Conservation (phyloP, 2,329 filamentous ascomycete species). For the Plenodomus lindquistii region DNA sequence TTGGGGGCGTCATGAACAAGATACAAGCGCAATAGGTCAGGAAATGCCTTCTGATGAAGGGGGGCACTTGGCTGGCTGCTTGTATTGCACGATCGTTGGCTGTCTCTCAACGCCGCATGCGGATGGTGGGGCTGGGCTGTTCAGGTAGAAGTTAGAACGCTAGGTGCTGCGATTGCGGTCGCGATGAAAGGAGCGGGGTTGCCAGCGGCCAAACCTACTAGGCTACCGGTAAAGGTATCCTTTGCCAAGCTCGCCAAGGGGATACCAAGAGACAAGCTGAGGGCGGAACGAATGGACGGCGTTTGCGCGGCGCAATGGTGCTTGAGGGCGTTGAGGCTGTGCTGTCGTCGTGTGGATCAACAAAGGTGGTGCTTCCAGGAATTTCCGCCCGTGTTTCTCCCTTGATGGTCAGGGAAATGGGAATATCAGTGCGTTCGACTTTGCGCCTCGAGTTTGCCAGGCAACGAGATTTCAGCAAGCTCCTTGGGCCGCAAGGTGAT, state of each 20-base stretch:
- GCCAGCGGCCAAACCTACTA: too few species aligned
- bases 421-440: slow-evolving; percentile 1
- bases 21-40: slow-evolving; percentile 10
- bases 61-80: slow-evolving; percentile 10
- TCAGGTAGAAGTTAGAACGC: too few species aligned
- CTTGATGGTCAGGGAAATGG: too few species aligned
- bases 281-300: slow-evolving; percentile 24
- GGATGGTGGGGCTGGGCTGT: slow-evolving; percentile 10
- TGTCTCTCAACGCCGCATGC: neutral
- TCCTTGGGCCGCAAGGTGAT: slow-evolving; percentile 5
- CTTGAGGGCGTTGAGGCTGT: slow-evolving; percentile 42
- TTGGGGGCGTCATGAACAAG: slow-evolving; percentile 6
- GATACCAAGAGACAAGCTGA: slow-evolving; percentile 13
- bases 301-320: slow-evolving; percentile 17
- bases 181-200: slow-evolving; percentile 20
- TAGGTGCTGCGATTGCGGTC: slow-evolving; percentile 13
- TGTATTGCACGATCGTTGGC: slow-evolving; percentile 4
- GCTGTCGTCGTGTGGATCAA: slow-evolving; percentile 14
- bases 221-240: slow-evolving; percentile 3
- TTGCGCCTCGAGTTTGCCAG: slow-evolving; percentile 11
- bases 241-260: slow-evolving; percentile 10
- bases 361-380: slow-evolving; percentile 14
- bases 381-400: slow-evolving; percentile 1
- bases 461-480: slow-evolving; percentile 1
- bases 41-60: slow-evolving; percentile 10